Base-by-base conservation (phyloP, 768 basidiomycete genomes). In the Boletales sp. region DNA sequence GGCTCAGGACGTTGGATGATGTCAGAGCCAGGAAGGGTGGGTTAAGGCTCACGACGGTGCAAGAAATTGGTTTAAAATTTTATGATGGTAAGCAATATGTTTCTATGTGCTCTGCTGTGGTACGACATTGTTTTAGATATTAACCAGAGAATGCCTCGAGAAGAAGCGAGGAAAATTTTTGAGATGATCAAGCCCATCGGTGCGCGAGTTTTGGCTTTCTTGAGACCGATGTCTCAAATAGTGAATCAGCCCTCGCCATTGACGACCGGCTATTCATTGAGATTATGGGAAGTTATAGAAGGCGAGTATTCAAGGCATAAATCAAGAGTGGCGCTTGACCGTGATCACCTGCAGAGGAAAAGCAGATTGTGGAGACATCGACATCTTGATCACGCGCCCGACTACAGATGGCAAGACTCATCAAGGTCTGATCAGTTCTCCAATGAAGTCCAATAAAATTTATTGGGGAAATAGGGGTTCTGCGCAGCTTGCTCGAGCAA, bases 241-340 rank as follows among this genome's bases (percentile, higher is more conserved):
- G 8, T 38, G 47, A 12, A n/a, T 5, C 53, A 91, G 92, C 90
- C 3, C 74, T 87, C 10, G 69, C 67, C 2, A 74, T 95, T 30
- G 93, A 94, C 60, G 69, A 79, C 6, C 78, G 80, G 45, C 62
- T 94, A 21, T 83, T 80, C 59, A 69, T 97, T 10, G 84, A 93
- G 43, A 85, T 94, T 42, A 94, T 95, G 94, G 94, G 94, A 1
- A 92, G 90, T 55, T 97, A 86, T 65, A 72, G 94, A 58, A 76
- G 90, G 87, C 81, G 59, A 53, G 38, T 43, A 7, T 52, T 37
- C 8, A 19, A 37, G n/a, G 43, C 2, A 21, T 42, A 14, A 43
- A n/a, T 34, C 29, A 19, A 13, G 18, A 18, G 12, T 7, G 2
- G 2, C 3, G 27, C n/a, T 49, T 31, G 1, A 17, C 60, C 15